These are phyloP conservation scores for Ormosia emarginata DNA, from an alignment of 306 rosid species.

Conservation along the genomic window DNA sequence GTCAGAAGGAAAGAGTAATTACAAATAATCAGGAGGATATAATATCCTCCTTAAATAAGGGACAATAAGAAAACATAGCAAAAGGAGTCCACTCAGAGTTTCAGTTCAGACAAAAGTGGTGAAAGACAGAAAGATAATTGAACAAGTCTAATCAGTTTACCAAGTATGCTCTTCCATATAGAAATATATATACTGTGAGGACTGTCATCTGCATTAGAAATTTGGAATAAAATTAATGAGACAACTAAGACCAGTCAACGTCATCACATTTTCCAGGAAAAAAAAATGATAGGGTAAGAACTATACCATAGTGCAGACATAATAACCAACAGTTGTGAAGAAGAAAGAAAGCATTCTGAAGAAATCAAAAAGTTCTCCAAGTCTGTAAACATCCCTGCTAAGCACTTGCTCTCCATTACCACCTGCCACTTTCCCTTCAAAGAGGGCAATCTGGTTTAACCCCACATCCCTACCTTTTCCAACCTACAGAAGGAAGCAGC, in stretches of 20 bases:
- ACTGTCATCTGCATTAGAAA: slow-evolving; percentile 85
- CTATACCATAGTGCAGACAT: slow-evolving; percentile 90
- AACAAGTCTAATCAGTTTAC: slow-evolving; percentile 39
- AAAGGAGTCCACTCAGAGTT: neutral
- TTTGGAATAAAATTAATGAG: slow-evolving; percentile 16
- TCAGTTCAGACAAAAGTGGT: neutral
- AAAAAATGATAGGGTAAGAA: neutral
- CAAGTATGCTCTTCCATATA: slow-evolving; percentile 93
- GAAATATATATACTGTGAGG: slow-evolving; percentile 81
- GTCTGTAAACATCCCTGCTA: slow-evolving; percentile 89
- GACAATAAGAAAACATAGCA: neutral
- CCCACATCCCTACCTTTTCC: slow-evolving; percentile 99
- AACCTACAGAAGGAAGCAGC: slow-evolving; percentile 56
- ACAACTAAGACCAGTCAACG: slow-evolving; percentile 1
- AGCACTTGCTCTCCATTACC: slow-evolving; percentile 99
- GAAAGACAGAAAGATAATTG: neutral
- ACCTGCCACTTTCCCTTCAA: slow-evolving; percentile 99
- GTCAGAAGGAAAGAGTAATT: neutral
- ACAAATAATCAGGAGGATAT: neutral
- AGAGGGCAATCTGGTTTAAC: slow-evolving; percentile 94
- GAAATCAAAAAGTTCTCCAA: slow-evolving; percentile 94
- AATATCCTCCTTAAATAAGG: neutral
- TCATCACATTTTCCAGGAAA: neutral
- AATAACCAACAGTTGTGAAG: slow-evolving; percentile 93
- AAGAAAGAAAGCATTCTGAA: slow-evolving; percentile 94